Base-by-base conservation (phyloP, 2,329 filamentous ascomycete genomes). In the Neonectria magnoliae region DNA sequence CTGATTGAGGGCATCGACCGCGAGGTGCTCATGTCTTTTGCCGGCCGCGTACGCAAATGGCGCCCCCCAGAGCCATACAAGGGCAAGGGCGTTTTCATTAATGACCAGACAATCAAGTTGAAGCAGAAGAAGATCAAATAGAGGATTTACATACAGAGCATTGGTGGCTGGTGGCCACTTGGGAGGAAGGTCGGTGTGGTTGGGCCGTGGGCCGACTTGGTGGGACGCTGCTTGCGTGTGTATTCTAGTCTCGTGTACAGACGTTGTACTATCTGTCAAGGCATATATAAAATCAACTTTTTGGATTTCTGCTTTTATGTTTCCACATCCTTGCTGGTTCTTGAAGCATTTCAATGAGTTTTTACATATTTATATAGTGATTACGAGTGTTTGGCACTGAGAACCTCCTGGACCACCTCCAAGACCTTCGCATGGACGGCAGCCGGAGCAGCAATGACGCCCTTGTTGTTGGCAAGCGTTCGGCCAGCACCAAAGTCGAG, bases 81-180 rank as follows among this genome's bases (percentile, higher is more conserved):
- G 88, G 96, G 96, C 71, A 98, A 99, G 89, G 96, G 96, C 74
- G 97, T 99, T 73, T 99, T 98, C 79, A 91, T 99, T 74, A 97
- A 98, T 76, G 93, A 94, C 68, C 94, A 99, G 86, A 98, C 94
- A 31, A 98, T 99, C 83, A 97, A 92, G 87, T 81, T 99, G 81
- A 99, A 99, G 90, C 91, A 93, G 76, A 99, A 98, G 91, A 96
- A 95, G 88, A 93, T 95, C 80, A 95, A 94, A 86, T 96, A 90
- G 57, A 50, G 57, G 57, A 14, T 10, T 53, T 48, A 33, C 59
- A 29, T 51, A 58, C 31, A 27, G 36, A 56, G 50, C 52, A 44
- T 51, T 54, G 38, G 54, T 36, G 65, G 64, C 31, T 13, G 22
- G 52, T 60, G 60, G 68, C 51, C 53, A 60, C 25, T 60, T 69